These are phyloP conservation scores for Sanghuangporus weigelae DNA, from an alignment of 1,284 basidiomycete species.

Conservation along the genomic window DNA sequence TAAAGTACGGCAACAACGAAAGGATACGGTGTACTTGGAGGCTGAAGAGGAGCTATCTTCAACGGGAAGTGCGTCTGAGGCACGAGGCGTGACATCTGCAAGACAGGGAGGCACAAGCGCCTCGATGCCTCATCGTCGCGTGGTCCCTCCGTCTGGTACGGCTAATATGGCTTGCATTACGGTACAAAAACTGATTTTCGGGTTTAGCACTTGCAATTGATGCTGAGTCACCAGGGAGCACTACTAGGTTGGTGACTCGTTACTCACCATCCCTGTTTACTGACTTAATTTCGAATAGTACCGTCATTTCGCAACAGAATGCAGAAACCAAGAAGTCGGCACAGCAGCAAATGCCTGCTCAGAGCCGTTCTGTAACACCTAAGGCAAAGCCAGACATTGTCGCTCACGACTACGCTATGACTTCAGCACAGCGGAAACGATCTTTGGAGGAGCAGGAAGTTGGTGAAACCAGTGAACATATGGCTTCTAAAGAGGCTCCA, in stretches of 20 bases:
- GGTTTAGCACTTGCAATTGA: neutral
- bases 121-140: neutral
- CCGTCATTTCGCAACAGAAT: neutral
- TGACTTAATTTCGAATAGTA: neutral
- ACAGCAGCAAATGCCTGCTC: neutral
- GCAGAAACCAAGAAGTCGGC: neutral
- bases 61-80: neutral
- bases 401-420: neutral
- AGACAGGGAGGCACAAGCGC: neutral
- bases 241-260: neutral
- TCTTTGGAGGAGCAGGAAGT: neutral
- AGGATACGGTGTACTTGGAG: conserved; percentile 28
- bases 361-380: neutral
- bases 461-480: neutral
- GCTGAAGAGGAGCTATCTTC: neutral
- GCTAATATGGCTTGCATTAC: neutral
- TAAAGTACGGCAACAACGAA: conserved; percentile 46
- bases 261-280: neutral
- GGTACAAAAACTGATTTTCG: neutral
- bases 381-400: neutral
- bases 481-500: neutral
- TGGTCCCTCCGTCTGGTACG: neutral
- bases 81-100: neutral
- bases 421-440: neutral
- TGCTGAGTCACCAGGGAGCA: neutral